Evolutionary conservation across 306 rosid species (phyloP).

Genomic region (Canavalia gladiata): DNA sequence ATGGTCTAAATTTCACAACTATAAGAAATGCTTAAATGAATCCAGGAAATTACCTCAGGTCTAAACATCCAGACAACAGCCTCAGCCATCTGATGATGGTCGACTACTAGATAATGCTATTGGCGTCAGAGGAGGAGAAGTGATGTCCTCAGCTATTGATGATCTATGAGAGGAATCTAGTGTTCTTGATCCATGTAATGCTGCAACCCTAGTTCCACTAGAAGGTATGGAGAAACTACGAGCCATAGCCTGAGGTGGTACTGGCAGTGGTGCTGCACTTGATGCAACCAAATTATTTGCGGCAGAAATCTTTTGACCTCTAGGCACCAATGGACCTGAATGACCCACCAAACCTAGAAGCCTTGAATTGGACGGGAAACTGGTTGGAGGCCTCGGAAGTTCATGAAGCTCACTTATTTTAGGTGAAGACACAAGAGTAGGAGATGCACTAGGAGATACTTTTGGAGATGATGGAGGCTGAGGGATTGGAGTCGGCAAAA

Average conservation of each 20-base stretch:
- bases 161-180: conserved; percentile 59
- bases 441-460: conserved; percentile 78
- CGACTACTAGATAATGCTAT: conserved; percentile 60
- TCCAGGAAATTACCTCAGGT: conserved; percentile 66
- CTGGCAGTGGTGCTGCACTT: conserved; percentile 80
- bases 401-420: conserved; percentile 97
- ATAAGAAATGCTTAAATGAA: conserved; percentile 25
- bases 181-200: conserved; percentile 57
- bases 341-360: conserved; percentile 67
- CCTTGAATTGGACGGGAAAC: conserved; percentile 67
- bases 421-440: conserved; percentile 81
- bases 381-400: conserved; percentile 91
- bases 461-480: conserved; percentile 82
- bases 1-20: conserved; percentile 13
- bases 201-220: conserved; percentile 63
- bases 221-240: conserved; percentile 95
- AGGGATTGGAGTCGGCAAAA: conserved; percentile 69
- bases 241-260: conserved; percentile 73
- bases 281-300: conserved; percentile 55
- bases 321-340: conserved; percentile 83
- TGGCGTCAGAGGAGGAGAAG: conserved; percentile 82
- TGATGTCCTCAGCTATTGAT: conserved; percentile 53
- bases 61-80: conserved; percentile 50
- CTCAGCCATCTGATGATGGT: conserved; percentile 57
- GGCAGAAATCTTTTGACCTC: conserved; percentile 67